phyloP scores from a whole-genome alignment of 345 rosid genomes.

The Durio zibethinus region DNA sequence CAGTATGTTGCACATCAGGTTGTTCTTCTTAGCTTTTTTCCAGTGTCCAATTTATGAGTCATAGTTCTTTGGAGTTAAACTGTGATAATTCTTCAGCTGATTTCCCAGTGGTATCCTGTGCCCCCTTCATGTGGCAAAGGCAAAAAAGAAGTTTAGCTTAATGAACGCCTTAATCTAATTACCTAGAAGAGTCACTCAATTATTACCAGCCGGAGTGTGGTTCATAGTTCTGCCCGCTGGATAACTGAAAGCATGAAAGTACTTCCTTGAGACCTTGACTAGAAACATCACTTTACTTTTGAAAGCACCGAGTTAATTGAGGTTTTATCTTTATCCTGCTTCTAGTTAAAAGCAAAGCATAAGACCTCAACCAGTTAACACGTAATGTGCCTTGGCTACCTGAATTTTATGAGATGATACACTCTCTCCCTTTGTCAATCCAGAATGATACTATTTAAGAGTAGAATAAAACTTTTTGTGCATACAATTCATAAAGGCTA shows the following conservation, averaged over 20 bases:
- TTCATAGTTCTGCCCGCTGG: neutral
- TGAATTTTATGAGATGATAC: neutral
- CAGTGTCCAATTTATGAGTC: neutral
- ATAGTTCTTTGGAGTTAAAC: neutral
- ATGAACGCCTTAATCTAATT: neutral
- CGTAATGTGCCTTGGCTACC: neutral
- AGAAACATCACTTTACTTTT: neutral
- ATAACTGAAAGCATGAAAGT: neutral
- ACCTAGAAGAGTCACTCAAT: too few species aligned
- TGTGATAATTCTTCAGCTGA: neutral
- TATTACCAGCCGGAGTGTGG: neutral
- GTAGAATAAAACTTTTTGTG: neutral
- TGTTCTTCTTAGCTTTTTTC: neutral
- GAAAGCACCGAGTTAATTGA: neutral
- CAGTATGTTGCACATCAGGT: conserved; percentile 98
- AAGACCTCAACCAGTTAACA: neutral
- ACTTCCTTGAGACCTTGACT: neutral
- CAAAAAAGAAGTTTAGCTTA: neutral
- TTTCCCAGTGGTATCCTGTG: neutral
- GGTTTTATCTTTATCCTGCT: neutral
- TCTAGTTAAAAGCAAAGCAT: neutral
- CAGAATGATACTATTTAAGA: neutral
- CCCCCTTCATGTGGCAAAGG: neutral
- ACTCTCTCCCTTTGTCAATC: neutral
- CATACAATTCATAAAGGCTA: neutral